Evolutionary conservation across 306 rosid species (phyloP).

Genomic region (Cicer chorassanicum): DNA sequence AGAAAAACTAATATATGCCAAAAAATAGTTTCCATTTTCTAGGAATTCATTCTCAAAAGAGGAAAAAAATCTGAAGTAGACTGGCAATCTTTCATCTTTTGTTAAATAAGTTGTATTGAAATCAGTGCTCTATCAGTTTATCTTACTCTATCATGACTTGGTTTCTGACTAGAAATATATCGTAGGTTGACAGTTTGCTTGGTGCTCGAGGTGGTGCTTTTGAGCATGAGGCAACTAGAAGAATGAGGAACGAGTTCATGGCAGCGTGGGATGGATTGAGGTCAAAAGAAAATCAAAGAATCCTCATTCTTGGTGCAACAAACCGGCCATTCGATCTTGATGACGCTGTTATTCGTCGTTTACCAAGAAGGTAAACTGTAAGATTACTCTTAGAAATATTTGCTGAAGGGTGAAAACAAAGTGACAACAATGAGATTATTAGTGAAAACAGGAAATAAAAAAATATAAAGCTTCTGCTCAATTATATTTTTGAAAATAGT

Average conservation of each 20-base stretch:
- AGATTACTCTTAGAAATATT: slow-evolving; percentile 3
- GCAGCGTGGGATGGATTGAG: slow-evolving; percentile 99
- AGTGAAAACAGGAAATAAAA: background rate
- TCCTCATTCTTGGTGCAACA: slow-evolving; percentile 95
- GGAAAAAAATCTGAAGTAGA: background rate
- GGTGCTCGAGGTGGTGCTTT: slow-evolving; percentile 99
- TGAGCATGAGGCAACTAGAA: slow-evolving; percentile 98
- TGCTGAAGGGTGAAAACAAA: slow-evolving; percentile 31
- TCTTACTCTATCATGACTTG: slow-evolving; percentile 8
- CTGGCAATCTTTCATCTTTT: slow-evolving; percentile 12
- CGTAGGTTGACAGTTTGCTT: slow-evolving; percentile 94
- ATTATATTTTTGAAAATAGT: background rate
- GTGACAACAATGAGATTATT: background rate
- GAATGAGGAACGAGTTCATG: slow-evolving; percentile 99
- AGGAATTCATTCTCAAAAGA: slow-evolving; percentile 12
- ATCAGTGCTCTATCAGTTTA: slow-evolving; percentile 18
- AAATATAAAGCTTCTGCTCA: background rate
- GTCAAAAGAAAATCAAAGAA: slow-evolving; percentile 90
- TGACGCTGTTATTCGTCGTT: slow-evolving; percentile 97
- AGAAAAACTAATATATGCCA: background rate
- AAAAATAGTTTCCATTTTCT: slow-evolving; percentile 3
- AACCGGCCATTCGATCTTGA: slow-evolving; percentile 98
- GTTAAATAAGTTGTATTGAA: slow-evolving; percentile 6
- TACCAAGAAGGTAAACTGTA: slow-evolving; percentile 81
- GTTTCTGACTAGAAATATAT: slow-evolving; percentile 36